A percentile compares a stretch with the other conserved stretches of the same genome.
Conservation (phyloP, 2,329 filamentous ascomycete genomes). For the Sclerotinia borealis region DNA sequence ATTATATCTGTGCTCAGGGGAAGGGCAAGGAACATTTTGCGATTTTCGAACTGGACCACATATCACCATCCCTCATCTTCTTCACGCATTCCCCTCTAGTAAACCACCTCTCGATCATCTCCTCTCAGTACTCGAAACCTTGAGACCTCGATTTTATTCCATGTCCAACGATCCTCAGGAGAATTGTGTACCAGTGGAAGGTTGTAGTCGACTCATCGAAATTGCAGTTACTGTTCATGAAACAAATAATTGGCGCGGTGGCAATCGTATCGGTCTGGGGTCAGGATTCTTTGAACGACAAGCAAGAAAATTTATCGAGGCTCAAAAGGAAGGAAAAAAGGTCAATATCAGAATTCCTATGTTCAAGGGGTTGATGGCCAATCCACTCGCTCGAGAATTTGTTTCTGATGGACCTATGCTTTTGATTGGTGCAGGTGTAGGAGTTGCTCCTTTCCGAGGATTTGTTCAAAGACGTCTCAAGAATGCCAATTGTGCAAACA, state of each 20-base stretch:
- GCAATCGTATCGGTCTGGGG: slow-evolving; percentile 73
- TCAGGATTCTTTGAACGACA: slow-evolving; percentile 91
- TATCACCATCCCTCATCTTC: slow-evolving; percentile 76
- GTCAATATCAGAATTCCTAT: slow-evolving; percentile 77
- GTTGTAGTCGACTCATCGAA: slow-evolving; percentile 75
- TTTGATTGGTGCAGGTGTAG: slow-evolving; percentile 91
- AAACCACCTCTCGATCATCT: slow-evolving; percentile 81
- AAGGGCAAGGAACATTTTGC: slow-evolving; percentile 90
- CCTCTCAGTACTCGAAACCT: slow-evolving; percentile 70
- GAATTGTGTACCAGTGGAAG: slow-evolving; percentile 27
- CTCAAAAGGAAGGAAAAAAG: slow-evolving; percentile 54
- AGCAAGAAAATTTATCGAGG: slow-evolving; percentile 64
- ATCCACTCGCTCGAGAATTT: slow-evolving; percentile 88
- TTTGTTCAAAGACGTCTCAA: slow-evolving; percentile 93
- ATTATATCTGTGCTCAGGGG: slow-evolving; percentile 75
- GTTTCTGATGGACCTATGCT: slow-evolving; percentile 95
- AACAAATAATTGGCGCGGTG: slow-evolving; percentile 68
- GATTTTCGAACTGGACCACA: slow-evolving; percentile 87
- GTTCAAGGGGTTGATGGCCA: slow-evolving; percentile 98
- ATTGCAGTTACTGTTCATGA: slow-evolving; percentile 97
- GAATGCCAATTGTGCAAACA: slow-evolving; percentile 94
- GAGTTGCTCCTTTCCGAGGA: slow-evolving; percentile 93
- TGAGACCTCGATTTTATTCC: slow-evolving; percentile 98
- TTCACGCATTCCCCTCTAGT: slow-evolving; percentile 86
- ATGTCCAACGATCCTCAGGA: slow-evolving; percentile 93